A percentile compares a stretch with the other conserved stretches of the same genome.
Conservation (phyloP, 2,329 filamentous ascomycete genomes). For the Aspergillus transmontanensis region DNA sequence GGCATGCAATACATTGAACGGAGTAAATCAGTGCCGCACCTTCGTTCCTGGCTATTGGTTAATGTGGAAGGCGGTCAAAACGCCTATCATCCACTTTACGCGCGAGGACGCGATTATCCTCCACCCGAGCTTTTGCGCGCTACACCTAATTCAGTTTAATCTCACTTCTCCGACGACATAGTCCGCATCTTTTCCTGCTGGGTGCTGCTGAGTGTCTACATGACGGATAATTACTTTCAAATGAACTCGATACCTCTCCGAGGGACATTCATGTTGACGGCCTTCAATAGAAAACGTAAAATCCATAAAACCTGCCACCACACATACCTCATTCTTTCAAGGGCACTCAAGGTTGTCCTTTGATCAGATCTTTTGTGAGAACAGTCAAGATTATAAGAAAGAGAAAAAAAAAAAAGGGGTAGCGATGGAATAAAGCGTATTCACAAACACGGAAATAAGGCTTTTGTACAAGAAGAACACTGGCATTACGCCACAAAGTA, state of each 20-base stretch:
- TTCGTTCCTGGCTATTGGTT: constrained; percentile 13
- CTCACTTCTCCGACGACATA: not conserved
- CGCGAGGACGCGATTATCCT: constrained; percentile 22
- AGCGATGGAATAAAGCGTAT: not conserved
- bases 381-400: constrained; percentile 7
- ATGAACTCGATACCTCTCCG: not conserved
- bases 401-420: constrained; percentile 4
- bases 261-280: constrained; percentile 10
- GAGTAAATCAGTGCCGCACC: constrained; percentile 16
- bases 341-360: constrained; percentile 8
- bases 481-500: constrained; percentile 6
- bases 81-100: constrained; percentile 24
- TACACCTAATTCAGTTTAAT: not conserved
- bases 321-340: constrained; percentile 19
- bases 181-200: not conserved
- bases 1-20: constrained; percentile 6
- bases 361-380: constrained; percentile 11
- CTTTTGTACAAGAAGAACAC: constrained; percentile 5
- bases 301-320: constrained; percentile 19
- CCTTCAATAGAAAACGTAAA: constrained; percentile 32
- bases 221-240: not conserved
- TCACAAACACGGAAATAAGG: not conserved
- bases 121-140: not conserved
- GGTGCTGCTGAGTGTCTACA: not conserved
- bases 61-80: constrained; percentile 26